Conservation (phyloP, 139 green algal genomes). For the Desmodesmus armatus region DNA sequence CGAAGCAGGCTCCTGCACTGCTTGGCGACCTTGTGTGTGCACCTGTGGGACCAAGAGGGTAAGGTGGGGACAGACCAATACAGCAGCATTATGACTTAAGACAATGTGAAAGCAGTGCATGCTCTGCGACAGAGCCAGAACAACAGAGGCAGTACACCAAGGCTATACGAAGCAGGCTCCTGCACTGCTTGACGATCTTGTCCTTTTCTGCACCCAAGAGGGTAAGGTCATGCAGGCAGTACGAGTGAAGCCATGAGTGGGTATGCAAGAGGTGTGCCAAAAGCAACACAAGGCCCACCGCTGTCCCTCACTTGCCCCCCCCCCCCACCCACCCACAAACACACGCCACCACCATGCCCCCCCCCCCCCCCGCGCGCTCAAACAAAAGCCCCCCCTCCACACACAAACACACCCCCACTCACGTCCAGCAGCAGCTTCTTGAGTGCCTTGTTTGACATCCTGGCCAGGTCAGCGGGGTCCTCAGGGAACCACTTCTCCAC, state of each 20-base stretch:
- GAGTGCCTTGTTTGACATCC: neutral
- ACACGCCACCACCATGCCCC: neutral
- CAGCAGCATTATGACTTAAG: too few relatives aligned
- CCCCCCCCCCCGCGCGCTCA: neutral
- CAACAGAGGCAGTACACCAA: neutral
- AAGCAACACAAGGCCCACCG: too few relatives aligned
- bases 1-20: neutral
- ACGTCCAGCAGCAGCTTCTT: conserved; percentile 47
- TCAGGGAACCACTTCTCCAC: conserved; percentile 49
- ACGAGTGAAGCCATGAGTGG: too few relatives aligned
- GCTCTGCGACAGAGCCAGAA: neutral
- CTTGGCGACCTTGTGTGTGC: conserved; percentile 18
- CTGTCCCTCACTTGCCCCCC: too few relatives aligned
- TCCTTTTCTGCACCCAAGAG: too few relatives aligned
- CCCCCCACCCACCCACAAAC: too few relatives aligned
- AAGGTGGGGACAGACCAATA: neutral
- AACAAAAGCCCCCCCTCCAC: neutral
- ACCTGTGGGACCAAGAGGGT: too few relatives aligned
- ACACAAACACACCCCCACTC: neutral
- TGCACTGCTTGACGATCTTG: conserved; percentile 19
- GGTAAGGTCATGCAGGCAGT: too few relatives aligned
- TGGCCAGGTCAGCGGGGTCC: too few relatives aligned
- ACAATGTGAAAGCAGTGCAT: too few relatives aligned
- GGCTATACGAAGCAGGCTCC: neutral
- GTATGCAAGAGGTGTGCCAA: too few relatives aligned